Evolutionary conservation across 495 filamentous ascomycete genomes (phyloP).

Genomic region (Hapsidospora chrysogenum): DNA sequence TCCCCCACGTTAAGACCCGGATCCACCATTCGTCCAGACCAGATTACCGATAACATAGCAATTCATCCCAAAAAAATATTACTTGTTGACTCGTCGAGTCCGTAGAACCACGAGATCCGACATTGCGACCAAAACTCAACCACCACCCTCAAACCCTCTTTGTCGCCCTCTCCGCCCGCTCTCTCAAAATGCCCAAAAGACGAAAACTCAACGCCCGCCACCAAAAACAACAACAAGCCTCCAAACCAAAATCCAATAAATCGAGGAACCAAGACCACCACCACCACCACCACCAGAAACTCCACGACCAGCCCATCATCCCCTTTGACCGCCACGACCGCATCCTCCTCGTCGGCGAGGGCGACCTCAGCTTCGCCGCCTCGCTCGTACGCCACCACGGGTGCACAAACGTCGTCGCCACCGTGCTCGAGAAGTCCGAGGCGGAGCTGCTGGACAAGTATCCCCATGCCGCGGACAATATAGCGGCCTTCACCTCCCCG

Average conservation of each 20-base stretch:
- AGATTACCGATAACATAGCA: too few species aligned
- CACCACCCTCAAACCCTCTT: not conserved
- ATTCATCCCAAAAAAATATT: too few species aligned
- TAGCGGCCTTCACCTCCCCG: slow-evolving; percentile 31
- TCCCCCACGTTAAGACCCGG: too few species aligned
- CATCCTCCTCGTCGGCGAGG: slow-evolving; percentile 81
- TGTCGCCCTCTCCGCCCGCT: not conserved
- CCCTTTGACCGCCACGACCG: slow-evolving; percentile 56
- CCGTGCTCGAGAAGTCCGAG: slow-evolving; percentile 26
- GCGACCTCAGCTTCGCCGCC: slow-evolving; percentile 80
- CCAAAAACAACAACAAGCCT: slow-evolving; percentile 6
- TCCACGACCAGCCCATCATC: slow-evolving; percentile 24
- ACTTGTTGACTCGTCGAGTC: too few species aligned
- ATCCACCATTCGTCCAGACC: too few species aligned
- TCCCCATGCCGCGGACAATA: slow-evolving; percentile 49
- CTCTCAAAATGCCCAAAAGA: slow-evolving; percentile 18
- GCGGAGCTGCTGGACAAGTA: slow-evolving; percentile 50
- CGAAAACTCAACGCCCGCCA: slow-evolving; percentile 12
- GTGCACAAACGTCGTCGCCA: slow-evolving; percentile 44
- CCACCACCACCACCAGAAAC: slow-evolving; percentile 1
- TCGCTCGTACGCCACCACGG: slow-evolving; percentile 56
- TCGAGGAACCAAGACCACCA: not conserved
- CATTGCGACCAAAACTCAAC: too few species aligned
- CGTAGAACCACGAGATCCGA: too few species aligned
- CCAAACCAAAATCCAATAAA: slow-evolving; percentile 1